Base-by-base conservation (phyloP, 805 yeast species). In the Candida hispaniensis region DNA sequence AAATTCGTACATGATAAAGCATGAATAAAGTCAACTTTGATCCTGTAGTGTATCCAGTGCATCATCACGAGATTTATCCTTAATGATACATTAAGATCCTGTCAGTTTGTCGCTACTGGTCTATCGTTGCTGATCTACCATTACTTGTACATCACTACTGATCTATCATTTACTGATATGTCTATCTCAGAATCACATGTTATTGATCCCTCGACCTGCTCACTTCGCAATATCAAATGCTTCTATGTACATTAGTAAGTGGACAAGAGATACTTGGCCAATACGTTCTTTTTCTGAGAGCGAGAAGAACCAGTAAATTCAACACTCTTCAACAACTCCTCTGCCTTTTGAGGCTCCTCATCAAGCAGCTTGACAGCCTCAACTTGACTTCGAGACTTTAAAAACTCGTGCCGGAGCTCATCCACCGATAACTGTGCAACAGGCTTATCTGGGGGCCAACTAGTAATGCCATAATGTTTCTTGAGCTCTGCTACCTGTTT, bases 401-500 rank as follows among this genome's bases (percentile, higher is more conserved):
- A 45, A 34, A 67, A 47, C 40, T 54, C 56, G 21, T 49, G 47
- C 34, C 60, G 61, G 13, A 64, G 56, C 23, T 47, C 45, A 14
- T 56, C 59, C 32, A 68, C 56, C 13, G 60, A 67, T 21, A 70
- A 51, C 26, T 58, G 50, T n/a, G 69, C 47, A 10, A 61, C 44
- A 30, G 59, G 52, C 8, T 58, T 53, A 34, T 56, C 59, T 34
- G 67, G 66, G 12, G 73, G 67, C 61, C 72, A 68, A 20, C 59
- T 52, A 18, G 54, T 49, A 15, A 69, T 60, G 6, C 66, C 66
- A 45, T 69, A 69, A 45, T 67, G 66, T 21, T 51, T 47, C 45
- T 62, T 64, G 36, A 67, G 55, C 33, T 56, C 54, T 10, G 48
- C 43, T 23, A 69, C 55, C 30, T 56, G 60, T 26, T 54, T 53